phyloP scores from a whole-genome alignment of 352 stramenopile species.

The Thalassiosira livingstoniorum region DNA sequence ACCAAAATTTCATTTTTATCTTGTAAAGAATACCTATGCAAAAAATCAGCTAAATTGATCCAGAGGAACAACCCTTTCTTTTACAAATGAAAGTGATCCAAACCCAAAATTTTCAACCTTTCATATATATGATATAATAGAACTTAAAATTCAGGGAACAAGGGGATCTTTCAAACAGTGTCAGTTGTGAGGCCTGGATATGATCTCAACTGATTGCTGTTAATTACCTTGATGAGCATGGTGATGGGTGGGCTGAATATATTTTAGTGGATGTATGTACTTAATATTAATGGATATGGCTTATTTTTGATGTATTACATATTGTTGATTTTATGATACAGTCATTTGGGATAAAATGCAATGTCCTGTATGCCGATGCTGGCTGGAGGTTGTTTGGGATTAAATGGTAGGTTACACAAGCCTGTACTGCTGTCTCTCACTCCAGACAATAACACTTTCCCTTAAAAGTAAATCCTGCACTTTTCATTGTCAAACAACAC shows the following conservation, averaged over 20 bases:
- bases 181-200: not conserved
- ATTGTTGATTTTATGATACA: not conserved
- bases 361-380: not conserved
- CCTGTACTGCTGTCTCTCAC: not conserved
- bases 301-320: not conserved
- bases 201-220: not conserved
- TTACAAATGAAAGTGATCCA: too few species aligned
- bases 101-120: too few species aligned
- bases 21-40: too few species aligned
- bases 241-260: slow-evolving; percentile 4
- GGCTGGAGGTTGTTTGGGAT: not conserved
- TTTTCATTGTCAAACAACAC: slow-evolving; percentile 22
- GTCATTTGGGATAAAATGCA: not conserved
- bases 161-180: not conserved
- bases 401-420: not conserved
- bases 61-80: too few species aligned
- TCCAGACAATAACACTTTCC: slow-evolving; percentile 1
- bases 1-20: too few species aligned
- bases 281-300: slow-evolving; percentile 16
- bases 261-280: slow-evolving; percentile 20
- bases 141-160: too few species aligned
- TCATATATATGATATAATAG: too few species aligned
- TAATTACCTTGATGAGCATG: slow-evolving; percentile 16
- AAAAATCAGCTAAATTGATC: too few species aligned
- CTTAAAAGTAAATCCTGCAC: slow-evolving; percentile 24